Conservation (phyloP, 2,329 filamentous ascomycete species). For the Orbilia blumenaviensis region DNA sequence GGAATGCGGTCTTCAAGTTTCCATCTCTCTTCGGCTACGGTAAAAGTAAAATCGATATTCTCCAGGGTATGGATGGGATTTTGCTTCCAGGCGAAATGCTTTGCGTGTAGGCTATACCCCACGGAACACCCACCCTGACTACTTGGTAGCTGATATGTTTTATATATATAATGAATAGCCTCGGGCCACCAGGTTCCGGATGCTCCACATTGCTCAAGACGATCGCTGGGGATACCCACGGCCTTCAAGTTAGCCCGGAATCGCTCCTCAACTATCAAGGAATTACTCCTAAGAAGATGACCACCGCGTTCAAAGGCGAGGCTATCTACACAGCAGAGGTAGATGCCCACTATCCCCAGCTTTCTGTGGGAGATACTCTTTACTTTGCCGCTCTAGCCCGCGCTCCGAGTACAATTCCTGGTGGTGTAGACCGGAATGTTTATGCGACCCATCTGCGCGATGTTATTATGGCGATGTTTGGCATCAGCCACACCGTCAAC, state of each 20-base stretch:
- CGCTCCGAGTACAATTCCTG: slow-evolving; percentile 70
- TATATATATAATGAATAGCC: not conserved
- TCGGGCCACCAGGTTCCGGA: slow-evolving; percentile 59
- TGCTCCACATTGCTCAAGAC: slow-evolving; percentile 59
- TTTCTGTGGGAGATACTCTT: slow-evolving; percentile 81
- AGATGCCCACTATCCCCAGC: slow-evolving; percentile 80
- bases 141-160: too few relatives aligned
- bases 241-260: slow-evolving; percentile 74
- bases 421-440: slow-evolving; percentile 66
- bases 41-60: slow-evolving; percentile 69
- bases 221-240: slow-evolving; percentile 81
- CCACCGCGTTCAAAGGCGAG: slow-evolving; percentile 79
- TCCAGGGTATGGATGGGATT: slow-evolving; percentile 73
- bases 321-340: slow-evolving; percentile 87
- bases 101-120: slow-evolving; percentile 5
- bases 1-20: slow-evolving; percentile 69
- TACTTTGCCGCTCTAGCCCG: slow-evolving; percentile 78
- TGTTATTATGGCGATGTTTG: slow-evolving; percentile 79
- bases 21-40: slow-evolving; percentile 58
- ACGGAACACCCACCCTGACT: not conserved
- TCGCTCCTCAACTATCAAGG: slow-evolving; percentile 84
- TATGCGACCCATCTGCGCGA: slow-evolving; percentile 74
- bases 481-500: slow-evolving; percentile 76
- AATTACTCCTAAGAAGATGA: slow-evolving; percentile 71
- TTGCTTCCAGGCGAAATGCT: slow-evolving; percentile 62